Evolutionary conservation across 2,329 filamentous ascomycete genomes (phyloP).

Genomic region (Pestalotiopsis sp.): DNA sequence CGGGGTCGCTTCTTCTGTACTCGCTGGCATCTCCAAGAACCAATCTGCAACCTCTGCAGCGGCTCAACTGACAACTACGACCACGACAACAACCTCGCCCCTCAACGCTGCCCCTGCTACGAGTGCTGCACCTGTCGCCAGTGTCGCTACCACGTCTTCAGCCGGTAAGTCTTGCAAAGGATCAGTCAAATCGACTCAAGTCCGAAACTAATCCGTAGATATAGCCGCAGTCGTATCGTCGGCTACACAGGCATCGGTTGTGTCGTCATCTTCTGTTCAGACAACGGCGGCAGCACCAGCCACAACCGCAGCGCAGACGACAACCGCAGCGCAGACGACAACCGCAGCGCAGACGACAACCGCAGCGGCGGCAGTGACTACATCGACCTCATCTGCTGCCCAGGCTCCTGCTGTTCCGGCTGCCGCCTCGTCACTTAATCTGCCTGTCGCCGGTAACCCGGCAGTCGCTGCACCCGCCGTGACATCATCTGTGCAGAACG

Average conservation of each 20-base stretch:
- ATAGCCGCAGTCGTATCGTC: constrained; percentile 9
- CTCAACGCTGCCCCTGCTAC: neutral
- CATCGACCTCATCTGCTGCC: constrained; percentile 7
- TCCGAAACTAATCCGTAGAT: constrained; percentile 5
- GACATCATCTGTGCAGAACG: constrained; percentile 20
- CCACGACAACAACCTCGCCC: neutral
- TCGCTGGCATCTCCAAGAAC: neutral
- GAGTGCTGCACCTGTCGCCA: neutral
- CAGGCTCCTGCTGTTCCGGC: constrained; percentile 11
- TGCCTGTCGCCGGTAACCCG: constrained; percentile 15
- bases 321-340: neutral
- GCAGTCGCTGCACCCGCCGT: constrained; percentile 16
- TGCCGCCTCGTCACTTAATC: constrained; percentile 18
- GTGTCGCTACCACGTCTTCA: neutral
- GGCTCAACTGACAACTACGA: neutral
- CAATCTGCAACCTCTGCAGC: neutral
- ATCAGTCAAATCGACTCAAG: neutral
- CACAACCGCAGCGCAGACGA: neutral
- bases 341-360: neutral
- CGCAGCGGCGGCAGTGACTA: neutral
- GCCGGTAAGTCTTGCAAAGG: neutral
- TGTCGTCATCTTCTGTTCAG: neutral
- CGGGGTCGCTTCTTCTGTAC: constrained; percentile 19
- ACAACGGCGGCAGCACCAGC: neutral
- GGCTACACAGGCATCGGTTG: neutral